Conservation (phyloP, 768 basidiomycete genomes). For the Amanita inopinata region DNA sequence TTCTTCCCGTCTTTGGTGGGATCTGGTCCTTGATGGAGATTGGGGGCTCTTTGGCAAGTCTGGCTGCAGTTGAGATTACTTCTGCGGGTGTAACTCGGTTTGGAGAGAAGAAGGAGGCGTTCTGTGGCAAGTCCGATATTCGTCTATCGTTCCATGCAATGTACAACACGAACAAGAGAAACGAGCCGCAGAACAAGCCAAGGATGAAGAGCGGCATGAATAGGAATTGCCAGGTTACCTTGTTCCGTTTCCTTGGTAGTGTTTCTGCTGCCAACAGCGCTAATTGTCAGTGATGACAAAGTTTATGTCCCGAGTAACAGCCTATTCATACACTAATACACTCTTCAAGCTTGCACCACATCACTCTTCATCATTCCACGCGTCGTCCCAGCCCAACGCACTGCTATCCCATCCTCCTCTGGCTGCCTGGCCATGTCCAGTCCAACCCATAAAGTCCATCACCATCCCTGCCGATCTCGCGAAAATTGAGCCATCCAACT, state of each 20-base stretch:
- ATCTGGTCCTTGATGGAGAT: constrained; percentile 34
- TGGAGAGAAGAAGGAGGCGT: constrained; percentile 40
- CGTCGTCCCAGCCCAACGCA: constrained; percentile 51
- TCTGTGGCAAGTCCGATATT: constrained; percentile 38
- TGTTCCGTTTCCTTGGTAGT: too few relatives aligned
- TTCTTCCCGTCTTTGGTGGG: constrained; percentile 60
- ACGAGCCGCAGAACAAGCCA: not conserved
- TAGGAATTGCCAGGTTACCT: too few relatives aligned
- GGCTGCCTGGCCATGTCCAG: constrained; percentile 36
- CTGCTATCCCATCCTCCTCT: constrained; percentile 43
- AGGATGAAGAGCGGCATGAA: not conserved
- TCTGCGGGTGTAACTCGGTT: constrained; percentile 36
- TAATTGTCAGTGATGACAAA: too few relatives aligned
- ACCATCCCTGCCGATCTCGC: constrained; percentile 46
- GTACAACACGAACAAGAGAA: constrained; percentile 20
- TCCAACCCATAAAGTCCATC: constrained; percentile 50
- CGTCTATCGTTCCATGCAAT: constrained; percentile 40
- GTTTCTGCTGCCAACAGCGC: too few relatives aligned
- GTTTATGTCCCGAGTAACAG: too few relatives aligned
- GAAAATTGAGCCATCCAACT: constrained; percentile 48
- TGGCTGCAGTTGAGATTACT: constrained; percentile 27
- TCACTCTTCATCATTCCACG: constrained; percentile 34
- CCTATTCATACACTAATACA: too few relatives aligned
- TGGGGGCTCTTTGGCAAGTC: constrained; percentile 23
- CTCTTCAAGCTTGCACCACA: too few relatives aligned